Base-by-base conservation (phyloP, 306 rosid genomes). In the Heteromeles arbutifolia region DNA sequence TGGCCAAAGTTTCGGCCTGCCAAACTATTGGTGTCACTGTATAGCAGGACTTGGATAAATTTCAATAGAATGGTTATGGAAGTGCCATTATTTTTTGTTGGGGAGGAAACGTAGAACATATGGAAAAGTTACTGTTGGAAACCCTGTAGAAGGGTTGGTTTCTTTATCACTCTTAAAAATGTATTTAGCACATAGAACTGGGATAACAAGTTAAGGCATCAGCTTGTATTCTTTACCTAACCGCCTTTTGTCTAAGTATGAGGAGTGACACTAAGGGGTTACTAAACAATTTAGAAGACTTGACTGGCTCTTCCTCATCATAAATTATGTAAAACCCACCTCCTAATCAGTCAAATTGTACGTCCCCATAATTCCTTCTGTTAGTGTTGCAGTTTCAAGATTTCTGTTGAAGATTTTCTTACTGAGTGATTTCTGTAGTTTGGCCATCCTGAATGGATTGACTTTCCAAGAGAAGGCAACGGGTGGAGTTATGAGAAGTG, bases 361-460 rank as follows among this genome's bases (percentile, higher is more conserved):
- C 41, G 21, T 65, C 48, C 69, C 14, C 26, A 63, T 53, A 32
- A 34, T 67, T 43, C 53, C 71, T 10, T 67, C 14, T 67, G 71
- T 52, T 41, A 22, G 53, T 22, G 11, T 39, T 41, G 53, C 29
- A 37, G 7, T 67, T 24, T 41, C 71, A 67, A 11, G 21, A 67
- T 67, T 67, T 41, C 45, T 65, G 41, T 41, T 41, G 29, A 67
- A 39, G 19, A 14, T 67, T 67, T 67, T 67, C 31, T 39, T 41
- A 12, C 4, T 22, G 54, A 37, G 22, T 39, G 29, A 44, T 32
- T 77, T 74, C 73, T 76, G 59, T 81, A 94, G 98, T 94, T 90
- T 79, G 98, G 98, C 76, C 98, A 94, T 86, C 98, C 98, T 21
- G 98, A 94, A 76, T 94, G 98, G 98, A 86, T 94, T 45, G 98